phyloP scores from a whole-genome alignment of 2,329 filamentous ascomycete species.

The Neonectria sp. region DNA sequence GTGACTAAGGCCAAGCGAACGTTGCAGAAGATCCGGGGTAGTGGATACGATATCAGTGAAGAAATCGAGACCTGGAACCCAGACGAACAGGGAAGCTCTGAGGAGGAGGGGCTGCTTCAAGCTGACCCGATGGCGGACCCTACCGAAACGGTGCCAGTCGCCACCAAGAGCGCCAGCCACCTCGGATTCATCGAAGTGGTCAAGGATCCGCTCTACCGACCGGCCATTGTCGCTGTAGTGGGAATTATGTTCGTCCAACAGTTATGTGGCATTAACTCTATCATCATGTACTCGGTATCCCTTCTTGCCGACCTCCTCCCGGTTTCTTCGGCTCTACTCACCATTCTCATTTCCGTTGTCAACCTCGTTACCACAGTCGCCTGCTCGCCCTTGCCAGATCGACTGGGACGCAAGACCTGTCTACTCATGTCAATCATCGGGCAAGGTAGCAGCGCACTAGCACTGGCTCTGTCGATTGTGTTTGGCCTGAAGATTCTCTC shows the following conservation, averaged over 20 bases:
- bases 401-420: constrained; percentile 88
- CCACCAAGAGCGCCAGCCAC: constrained; percentile 50
- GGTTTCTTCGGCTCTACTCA: constrained; percentile 85
- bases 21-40: constrained; percentile 83
- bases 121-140: constrained; percentile 49
- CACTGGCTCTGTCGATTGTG: constrained; percentile 86
- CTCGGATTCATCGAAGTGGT: constrained; percentile 77
- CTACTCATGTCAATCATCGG: constrained; percentile 86
- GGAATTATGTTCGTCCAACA: constrained; percentile 96
- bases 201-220: constrained; percentile 76
- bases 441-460: constrained; percentile 84
- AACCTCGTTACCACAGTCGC: constrained; percentile 88
- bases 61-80: constrained; percentile 78
- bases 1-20: constrained; percentile 74
- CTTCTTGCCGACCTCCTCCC: constrained; percentile 87
- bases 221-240: constrained; percentile 85
- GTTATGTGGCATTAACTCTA: constrained; percentile 93
- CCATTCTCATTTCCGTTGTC: constrained; percentile 87
- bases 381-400: constrained; percentile 89
- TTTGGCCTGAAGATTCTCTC: constrained; percentile 81
- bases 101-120: constrained; percentile 79
- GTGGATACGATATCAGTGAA: constrained; percentile 76
- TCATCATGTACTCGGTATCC: constrained; percentile 98
- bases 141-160: constrained; percentile 21
- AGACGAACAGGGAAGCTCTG: constrained; percentile 62